Percentiles rank a stretch among this genome's conserved stretches.
Evolutionary conservation across 2,329 filamentous ascomycete genomes (phyloP).

Genomic region (Orbilia javanica): DNA sequence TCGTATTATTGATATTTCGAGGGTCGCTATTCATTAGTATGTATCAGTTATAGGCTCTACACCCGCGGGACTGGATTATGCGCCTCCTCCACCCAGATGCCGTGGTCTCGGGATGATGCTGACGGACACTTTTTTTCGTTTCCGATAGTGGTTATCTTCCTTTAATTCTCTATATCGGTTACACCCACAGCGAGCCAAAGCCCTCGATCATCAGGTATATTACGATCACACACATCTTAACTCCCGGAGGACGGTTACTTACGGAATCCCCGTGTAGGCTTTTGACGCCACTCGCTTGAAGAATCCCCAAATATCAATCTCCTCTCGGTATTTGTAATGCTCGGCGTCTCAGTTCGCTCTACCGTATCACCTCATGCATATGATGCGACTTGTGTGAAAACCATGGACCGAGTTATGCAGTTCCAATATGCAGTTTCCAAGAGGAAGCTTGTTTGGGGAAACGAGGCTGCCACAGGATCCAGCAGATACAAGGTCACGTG

Average conservation of each 20-base stretch:
- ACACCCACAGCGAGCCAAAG: conserved; percentile 55
- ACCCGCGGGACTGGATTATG: conserved; percentile 30
- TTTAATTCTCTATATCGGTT: conserved; percentile 57
- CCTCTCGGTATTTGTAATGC: conserved; percentile 45
- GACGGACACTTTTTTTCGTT: conserved; percentile 18
- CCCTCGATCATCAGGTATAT: conserved; percentile 51
- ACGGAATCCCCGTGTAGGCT: conserved; percentile 28
- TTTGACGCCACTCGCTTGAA: conserved; percentile 53
- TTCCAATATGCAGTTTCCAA: conserved; percentile 20
- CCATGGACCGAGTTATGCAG: conserved; percentile 2
- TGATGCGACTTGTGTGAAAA: not conserved
- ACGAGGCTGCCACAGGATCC: not conserved
- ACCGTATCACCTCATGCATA: conserved; percentile 31
- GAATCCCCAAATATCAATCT: conserved; percentile 20
- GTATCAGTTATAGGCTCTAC: conserved; percentile 38
- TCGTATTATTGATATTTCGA: conserved; percentile 57
- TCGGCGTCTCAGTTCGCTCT: conserved; percentile 2
- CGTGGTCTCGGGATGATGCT: conserved; percentile 23
- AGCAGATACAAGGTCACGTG: conserved; percentile 14
- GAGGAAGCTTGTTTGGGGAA: not conserved
- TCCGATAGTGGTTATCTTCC: conserved; percentile 52
- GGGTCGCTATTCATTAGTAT: conserved; percentile 56
- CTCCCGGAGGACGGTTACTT: conserved; percentile 30
- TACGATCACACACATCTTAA: not conserved
- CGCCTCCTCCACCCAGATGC: conserved; percentile 23